These are phyloP conservation scores for Amoebophrya sp. DNA, from an alignment of 169 alveolate genomes.

Conservation along the genomic window DNA sequence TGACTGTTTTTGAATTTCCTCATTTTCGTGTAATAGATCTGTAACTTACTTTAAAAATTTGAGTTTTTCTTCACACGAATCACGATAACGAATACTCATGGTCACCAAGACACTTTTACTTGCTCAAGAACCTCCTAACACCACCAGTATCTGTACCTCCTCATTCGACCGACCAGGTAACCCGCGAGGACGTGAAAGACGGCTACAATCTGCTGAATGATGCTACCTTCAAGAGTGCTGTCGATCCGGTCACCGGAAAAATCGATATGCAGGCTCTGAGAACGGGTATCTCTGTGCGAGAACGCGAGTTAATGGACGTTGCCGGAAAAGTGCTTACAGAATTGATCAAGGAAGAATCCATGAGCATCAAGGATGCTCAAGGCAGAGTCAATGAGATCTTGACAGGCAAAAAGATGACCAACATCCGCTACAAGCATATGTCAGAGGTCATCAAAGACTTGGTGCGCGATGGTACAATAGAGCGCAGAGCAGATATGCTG, in stretches of 20 bases:
- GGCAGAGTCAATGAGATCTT: neutral
- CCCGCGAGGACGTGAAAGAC: neutral
- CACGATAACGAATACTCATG: no score
- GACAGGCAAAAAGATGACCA: neutral
- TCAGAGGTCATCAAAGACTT: neutral
- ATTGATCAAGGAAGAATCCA: neutral
- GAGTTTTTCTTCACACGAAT: no score
- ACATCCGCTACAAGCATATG: neutral
- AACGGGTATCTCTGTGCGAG: neutral
- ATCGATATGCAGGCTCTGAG: neutral
- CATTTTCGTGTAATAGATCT: no score
- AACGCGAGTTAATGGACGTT: neutral
- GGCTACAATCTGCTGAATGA: neutral
- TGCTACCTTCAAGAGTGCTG: slow-evolving; percentile 86
- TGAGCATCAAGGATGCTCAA: neutral
- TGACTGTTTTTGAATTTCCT: no score
- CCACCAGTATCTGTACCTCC: no score
- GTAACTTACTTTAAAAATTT: no score
- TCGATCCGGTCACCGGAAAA: slow-evolving; percentile 91
- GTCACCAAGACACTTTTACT: no score
- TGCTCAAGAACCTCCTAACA: no score
- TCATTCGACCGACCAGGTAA: no score
- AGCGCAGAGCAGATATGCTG: neutral
- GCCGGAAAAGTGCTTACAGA: neutral
- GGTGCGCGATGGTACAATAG: neutral